Conservation (phyloP, 164 flowering plant genomes). For the Amborella trichopoda region DNA sequence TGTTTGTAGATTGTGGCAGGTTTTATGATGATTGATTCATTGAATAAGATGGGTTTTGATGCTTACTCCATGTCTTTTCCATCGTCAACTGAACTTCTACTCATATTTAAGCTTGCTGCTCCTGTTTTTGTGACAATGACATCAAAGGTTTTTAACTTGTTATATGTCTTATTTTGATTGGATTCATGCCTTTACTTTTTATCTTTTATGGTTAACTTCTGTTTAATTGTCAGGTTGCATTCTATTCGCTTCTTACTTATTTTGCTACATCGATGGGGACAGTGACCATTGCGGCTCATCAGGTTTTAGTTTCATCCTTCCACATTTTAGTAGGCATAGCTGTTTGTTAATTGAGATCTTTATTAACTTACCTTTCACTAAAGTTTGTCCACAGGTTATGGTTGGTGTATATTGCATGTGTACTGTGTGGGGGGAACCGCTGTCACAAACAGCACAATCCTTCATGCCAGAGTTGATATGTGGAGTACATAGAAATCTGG, state of each 20-base stretch:
- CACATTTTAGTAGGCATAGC: not conserved
- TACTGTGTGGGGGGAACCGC: slow-evolving; percentile 91
- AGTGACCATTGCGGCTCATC: slow-evolving; percentile 55
- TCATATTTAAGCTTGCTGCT: slow-evolving; percentile 72
- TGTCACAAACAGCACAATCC: slow-evolving; percentile 96
- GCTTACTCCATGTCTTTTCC: slow-evolving; percentile 63
- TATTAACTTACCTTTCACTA: not conserved
- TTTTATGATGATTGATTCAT: slow-evolving; percentile 71
- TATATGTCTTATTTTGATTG: not conserved
- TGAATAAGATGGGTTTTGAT: slow-evolving; percentile 71
- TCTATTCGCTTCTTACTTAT: slow-evolving; percentile 63
- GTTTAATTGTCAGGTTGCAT: slow-evolving; percentile 41
- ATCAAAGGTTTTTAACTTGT: slow-evolving; percentile 50
- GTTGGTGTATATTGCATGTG: slow-evolving; percentile 60
- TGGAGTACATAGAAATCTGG: slow-evolving; percentile 58
- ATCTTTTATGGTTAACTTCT: too few species aligned
- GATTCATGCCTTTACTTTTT: not conserved
- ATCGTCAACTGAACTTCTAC: slow-evolving; percentile 43
- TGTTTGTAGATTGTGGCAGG: slow-evolving; percentile 66
- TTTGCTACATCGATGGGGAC: slow-evolving; percentile 86
- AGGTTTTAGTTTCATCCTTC: slow-evolving; percentile 26
- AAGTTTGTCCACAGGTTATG: slow-evolving; percentile 50
- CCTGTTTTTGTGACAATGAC: slow-evolving; percentile 86
- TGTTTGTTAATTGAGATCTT: not conserved
- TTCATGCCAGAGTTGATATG: slow-evolving; percentile 92